Evolutionary conservation across 2,329 filamentous ascomycete species (phyloP), one percentile per base, ranked within the genome.

Genomic region (Nemania serpens): DNA sequence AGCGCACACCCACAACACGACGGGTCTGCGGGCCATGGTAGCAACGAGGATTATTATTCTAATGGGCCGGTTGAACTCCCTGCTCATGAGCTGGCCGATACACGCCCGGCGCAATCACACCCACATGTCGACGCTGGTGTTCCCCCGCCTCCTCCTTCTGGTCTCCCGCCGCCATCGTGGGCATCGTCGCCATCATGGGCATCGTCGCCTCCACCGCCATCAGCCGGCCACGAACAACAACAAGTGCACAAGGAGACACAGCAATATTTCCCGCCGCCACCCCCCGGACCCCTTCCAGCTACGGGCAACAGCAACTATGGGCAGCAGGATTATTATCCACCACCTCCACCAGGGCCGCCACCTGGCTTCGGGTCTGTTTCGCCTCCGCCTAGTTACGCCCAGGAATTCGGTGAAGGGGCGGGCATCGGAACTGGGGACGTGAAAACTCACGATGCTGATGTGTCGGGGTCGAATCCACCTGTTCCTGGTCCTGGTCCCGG

Each of bases 351-450:
- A 5, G 46, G 46, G 13, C 58, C 53, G 37, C 58, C 58, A 7
- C 58, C 58, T 41, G 43, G 13, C 15, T 59, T 18, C n/a, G 50
- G 60, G 15, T 33, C 50, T 11, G 51, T 45, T 20, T 34, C 33
- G 29, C 64, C 67, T n/a, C 67, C 67, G 29, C 65, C 61, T 18
- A 55, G 57, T 36, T 68, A 68, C 34, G 39, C 55, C 11, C 62
- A 66, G 17, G 45, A 58, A 13, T 61, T 37, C 12, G 58, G 50
- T 2, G 29, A 55, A 10, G 58, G 58, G 58, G 2, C 33, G 18
- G 52, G 3, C 5, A 7, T n/a, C 18, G 20, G 13, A 13, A 3
- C 10, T 20, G 41, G 15, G 46, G 46, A 48, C 33, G 46, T 22
- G 29, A 48, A 48, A 12, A 34, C n/a, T 4, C 25, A 29, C 25